These are phyloP conservation scores for Primulina tabacum DNA, from an alignment of 257 asterid genomes.

Conservation along the genomic window DNA sequence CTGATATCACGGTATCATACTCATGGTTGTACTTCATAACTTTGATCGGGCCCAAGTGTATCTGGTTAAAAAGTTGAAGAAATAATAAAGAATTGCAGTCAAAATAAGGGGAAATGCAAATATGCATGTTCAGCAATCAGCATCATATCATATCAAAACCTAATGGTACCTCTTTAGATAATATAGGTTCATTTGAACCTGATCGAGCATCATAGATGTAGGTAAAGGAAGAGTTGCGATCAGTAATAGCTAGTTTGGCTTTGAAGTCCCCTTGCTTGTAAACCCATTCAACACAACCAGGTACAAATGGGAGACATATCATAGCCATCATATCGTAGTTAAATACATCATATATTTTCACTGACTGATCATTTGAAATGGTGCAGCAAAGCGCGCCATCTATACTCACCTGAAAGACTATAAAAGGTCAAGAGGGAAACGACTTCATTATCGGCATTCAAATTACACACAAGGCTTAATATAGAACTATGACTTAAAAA, in stretches of 20 bases:
- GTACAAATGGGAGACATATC: conserved; percentile 87
- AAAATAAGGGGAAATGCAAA: conserved; percentile 19
- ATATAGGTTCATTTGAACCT: conserved; percentile 81
- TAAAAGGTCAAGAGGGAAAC: conserved; percentile 29
- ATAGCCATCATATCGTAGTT: conserved; percentile 99
- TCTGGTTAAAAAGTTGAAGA: conserved; percentile 42
- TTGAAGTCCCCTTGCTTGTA: conserved; percentile 90
- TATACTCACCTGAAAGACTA: conserved; percentile 69
- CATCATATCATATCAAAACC: conserved; percentile 10
- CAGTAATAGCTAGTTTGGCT: conserved; percentile 88
- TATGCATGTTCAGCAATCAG: conserved; percentile 1
- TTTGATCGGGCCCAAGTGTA: conserved; percentile 73
- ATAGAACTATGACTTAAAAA: not conserved
- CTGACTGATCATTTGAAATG: conserved; percentile 82
- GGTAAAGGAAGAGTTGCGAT: conserved; percentile 73
- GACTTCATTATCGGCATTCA: conserved; percentile 13
- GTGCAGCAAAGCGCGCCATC: conserved; percentile 98
- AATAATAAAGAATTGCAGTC: conserved; percentile 2
- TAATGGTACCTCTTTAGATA: conserved; percentile 68
- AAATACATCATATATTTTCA: conserved; percentile 90
- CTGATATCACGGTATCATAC: conserved; percentile 80
- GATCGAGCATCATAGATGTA: conserved; percentile 89
- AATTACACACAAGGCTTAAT: not conserved
- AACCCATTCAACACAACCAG: conserved; percentile 90
- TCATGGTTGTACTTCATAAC: conserved; percentile 91